Evolutionary conservation across 306 rosid species (phyloP), one percentile per base, ranked within the genome.

Genomic region (Sesbania bispinosa): DNA sequence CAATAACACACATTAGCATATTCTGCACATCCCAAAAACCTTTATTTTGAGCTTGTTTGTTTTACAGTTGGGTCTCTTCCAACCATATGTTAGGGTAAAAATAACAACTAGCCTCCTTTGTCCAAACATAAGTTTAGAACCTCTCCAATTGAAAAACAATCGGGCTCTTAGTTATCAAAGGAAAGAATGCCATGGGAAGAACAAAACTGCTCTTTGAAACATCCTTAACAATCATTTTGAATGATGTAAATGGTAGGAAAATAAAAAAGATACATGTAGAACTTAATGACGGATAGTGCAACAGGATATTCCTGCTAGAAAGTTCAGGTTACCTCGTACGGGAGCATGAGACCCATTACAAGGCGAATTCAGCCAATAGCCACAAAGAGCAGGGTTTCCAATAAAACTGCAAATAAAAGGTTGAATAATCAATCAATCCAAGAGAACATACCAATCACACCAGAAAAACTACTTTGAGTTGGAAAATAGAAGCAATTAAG

Each of bases 381-480:
- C 89, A 68, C 97, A 90, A 7, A 90, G 90, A 68, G 71, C 80
- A 29, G 87, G 76, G 73, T 90, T 90, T 80, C 97, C 97, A 80
- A 88, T 48, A 59, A 88, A 90, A 57, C 97, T 90, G 77, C 51
- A 69, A 39, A 79, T 5, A 57, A 29, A 45, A 71, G 30, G 5
- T 41, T 16, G 5, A n/a, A 63, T 69, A 62, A 5, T 32, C 30
- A 80, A 50, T 18, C 23, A 42, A 43, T 46, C 20, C 65, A 19
- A 4, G 18, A 36, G 11, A 65, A 46, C 7, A 39, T 20, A 9
- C 45, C n/a, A 30, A 60, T 47, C 52, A 42, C 27, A 18, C 47
- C 59, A 29, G 11, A 20, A 26, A 16, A 68, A 69, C 48, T n/a
- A 52, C 29, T 26, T 24, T 39, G 19, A 19, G 27, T 5, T 27